Evolutionary conservation across 1,284 basidiomycete species (phyloP).

Genomic region (Cutaneotrichosporon sp.): DNA sequence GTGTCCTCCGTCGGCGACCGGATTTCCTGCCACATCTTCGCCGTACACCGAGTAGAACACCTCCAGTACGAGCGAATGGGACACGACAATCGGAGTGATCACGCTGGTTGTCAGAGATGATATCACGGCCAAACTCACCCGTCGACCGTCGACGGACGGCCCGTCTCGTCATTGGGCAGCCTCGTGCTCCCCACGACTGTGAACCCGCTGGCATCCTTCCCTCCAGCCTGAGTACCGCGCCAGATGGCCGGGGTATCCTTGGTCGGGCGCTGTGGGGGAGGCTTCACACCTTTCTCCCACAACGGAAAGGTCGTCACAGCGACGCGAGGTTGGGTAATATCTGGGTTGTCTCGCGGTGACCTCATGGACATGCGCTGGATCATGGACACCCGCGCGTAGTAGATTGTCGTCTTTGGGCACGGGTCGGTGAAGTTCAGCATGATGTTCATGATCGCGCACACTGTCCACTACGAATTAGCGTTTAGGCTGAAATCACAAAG

Average conservation of each 20-base stretch:
- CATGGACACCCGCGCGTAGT: slow-evolving; percentile 27
- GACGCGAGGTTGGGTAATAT: slow-evolving; percentile 8
- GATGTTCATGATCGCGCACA: slow-evolving; percentile 28
- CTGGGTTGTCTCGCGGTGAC: slow-evolving; percentile 31
- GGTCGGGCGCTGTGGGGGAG: slow-evolving; percentile 13
- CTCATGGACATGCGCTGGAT: slow-evolving; percentile 28
- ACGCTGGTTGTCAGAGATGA: slow-evolving; percentile 14
- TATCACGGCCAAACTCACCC: slow-evolving; percentile 7
- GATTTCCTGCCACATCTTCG: slow-evolving; percentile 23
- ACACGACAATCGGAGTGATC: slow-evolving; percentile 35
- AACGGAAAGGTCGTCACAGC: slow-evolving; percentile 17
- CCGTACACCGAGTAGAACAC: slow-evolving; percentile 37
- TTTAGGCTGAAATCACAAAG: neutral
- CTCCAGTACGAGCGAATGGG: slow-evolving; percentile 34
- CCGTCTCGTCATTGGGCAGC: slow-evolving; percentile 35
- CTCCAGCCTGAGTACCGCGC: slow-evolving; percentile 22
- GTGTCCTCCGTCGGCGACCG: slow-evolving; percentile 1
- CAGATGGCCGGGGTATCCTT: slow-evolving; percentile 25
- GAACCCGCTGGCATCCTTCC: slow-evolving; percentile 14
- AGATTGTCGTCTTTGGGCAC: slow-evolving; percentile 26
- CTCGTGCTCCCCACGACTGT: slow-evolving; percentile 18
- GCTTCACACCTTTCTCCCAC: slow-evolving; percentile 16
- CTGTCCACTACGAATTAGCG: slow-evolving; percentile 30
- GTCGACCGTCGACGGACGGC: slow-evolving; percentile 32
- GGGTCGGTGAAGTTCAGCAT: slow-evolving; percentile 20